Percentiles rank a stretch among this genome's conserved stretches.
These are phyloP conservation scores for Graphiopsis chlorocephala DNA, from an alignment of 2,329 filamentous ascomycete genomes.

Conservation along the genomic window DNA sequence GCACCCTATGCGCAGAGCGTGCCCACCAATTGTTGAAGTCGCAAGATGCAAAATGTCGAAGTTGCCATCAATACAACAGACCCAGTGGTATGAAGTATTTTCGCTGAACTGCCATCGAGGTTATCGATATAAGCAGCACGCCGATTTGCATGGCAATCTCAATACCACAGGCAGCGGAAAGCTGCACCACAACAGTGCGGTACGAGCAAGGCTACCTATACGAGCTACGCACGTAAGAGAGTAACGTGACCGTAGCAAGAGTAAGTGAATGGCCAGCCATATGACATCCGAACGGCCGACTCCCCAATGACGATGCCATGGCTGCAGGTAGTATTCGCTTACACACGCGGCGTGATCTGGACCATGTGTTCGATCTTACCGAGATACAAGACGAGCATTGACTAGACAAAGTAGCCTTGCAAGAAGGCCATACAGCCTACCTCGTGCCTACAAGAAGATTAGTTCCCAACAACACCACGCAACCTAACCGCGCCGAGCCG, in stretches of 20 bases:
- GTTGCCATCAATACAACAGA: background rate
- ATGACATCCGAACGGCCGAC: background rate
- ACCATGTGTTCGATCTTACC: constrained; percentile 4
- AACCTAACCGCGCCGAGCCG: constrained; percentile 1
- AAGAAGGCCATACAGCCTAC: background rate
- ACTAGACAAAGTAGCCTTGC: background rate
- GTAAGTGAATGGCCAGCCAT: background rate
- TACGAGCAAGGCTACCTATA: background rate
- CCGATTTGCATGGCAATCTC: background rate
- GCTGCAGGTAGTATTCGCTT: constrained; percentile 1
- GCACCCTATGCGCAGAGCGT: background rate
- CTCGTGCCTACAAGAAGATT: background rate
- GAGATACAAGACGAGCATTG: background rate
- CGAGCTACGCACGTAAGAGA: background rate
- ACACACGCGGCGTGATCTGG: background rate
- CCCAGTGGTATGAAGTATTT: background rate
- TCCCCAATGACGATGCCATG: constrained; percentile 2
- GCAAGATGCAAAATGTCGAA: background rate
- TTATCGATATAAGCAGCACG: background rate
- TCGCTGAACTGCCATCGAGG: background rate
- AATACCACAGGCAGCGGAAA: background rate
- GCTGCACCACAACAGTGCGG: background rate
- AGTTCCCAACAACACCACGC: background rate
- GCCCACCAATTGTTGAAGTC: background rate
- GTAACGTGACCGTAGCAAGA: background rate